Percentiles rank a stretch among this genome's conserved stretches.
phyloP scores from a whole-genome alignment of 768 basidiomycete species.

The Roridomyces roridus region DNA sequence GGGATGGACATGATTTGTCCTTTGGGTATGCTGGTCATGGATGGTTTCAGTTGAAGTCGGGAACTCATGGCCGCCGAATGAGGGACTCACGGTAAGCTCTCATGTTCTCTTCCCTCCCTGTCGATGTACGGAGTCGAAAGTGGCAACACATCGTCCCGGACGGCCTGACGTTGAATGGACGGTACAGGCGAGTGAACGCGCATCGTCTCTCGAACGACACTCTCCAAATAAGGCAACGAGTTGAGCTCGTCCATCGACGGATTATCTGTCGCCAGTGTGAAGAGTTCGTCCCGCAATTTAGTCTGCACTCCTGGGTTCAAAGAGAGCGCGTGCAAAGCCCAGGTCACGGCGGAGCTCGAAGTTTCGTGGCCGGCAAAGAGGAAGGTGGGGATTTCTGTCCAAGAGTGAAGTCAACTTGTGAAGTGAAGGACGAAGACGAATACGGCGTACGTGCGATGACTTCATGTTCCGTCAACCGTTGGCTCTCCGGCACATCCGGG shows the following conservation, averaged over 20 bases:
- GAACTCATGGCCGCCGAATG: not conserved
- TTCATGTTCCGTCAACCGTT: slow-evolving; percentile 54
- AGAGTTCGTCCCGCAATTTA: slow-evolving; percentile 51
- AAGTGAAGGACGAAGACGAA: not conserved
- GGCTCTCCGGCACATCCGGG: slow-evolving; percentile 47
- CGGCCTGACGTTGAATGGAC: slow-evolving; percentile 47
- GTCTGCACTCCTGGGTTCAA: slow-evolving; percentile 44
- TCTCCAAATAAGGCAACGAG: slow-evolving; percentile 45
- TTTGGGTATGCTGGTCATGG: slow-evolving; percentile 44
- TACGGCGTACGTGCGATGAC: slow-evolving; percentile 39
- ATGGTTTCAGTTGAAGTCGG: too few relatives aligned
- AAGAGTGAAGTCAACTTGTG: slow-evolving; percentile 28
- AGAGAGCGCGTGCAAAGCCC: slow-evolving; percentile 51
- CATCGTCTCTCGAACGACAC: slow-evolving; percentile 57
- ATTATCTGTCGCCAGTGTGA: slow-evolving; percentile 37
- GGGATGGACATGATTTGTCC: slow-evolving; percentile 55
- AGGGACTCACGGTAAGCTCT: slow-evolving; percentile 36
- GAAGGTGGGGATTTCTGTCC: slow-evolving; percentile 45
- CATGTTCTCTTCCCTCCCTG: slow-evolving; percentile 44
- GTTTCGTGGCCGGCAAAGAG: slow-evolving; percentile 42
- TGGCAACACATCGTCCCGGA: slow-evolving; percentile 60
- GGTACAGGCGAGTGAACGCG: slow-evolving; percentile 61
- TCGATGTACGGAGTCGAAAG: slow-evolving; percentile 53
- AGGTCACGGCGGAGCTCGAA: slow-evolving; percentile 30
- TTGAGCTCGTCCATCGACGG: slow-evolving; percentile 52